These are phyloP conservation scores for Rehmannia glutinosa DNA, from an alignment of 257 asterid genomes.

Conservation along the genomic window DNA sequence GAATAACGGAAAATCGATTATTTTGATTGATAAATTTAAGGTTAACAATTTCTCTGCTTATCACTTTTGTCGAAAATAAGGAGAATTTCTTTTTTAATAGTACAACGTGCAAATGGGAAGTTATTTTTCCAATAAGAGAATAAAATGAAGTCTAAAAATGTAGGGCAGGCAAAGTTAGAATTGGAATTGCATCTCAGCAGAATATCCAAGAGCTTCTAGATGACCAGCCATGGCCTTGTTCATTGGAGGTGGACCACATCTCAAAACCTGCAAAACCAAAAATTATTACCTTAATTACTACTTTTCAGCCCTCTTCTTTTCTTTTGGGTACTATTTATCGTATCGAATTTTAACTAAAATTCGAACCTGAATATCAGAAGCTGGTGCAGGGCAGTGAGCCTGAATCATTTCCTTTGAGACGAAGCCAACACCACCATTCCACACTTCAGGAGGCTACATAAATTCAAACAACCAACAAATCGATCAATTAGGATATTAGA, in stretches of 20 bases:
- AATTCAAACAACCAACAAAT: constrained; percentile 4
- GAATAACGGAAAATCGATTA: constrained; percentile 6
- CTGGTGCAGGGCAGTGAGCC: neutral
- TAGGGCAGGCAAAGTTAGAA: constrained; percentile 33
- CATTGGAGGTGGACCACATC: constrained; percentile 99
- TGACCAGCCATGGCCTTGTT: constrained; percentile 99
- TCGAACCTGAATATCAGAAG: constrained; percentile 1
- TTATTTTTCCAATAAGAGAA: constrained; percentile 12
- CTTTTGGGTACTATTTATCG: neutral
- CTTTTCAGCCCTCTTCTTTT: neutral
- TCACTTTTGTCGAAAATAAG: neutral
- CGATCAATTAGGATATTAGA: neutral
- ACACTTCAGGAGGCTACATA: constrained; percentile 76
- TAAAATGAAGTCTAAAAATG: neutral
- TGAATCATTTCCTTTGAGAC: constrained; percentile 92
- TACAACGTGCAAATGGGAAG: neutral
- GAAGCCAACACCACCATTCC: constrained; percentile 88
- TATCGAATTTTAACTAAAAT: neutral
- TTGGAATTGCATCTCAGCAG: constrained; percentile 91
- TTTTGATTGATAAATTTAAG: neutral
- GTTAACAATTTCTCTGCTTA: constrained; percentile 5
- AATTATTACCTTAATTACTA: too few species aligned
- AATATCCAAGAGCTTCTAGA: constrained; percentile 76
- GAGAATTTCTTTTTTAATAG: neutral
- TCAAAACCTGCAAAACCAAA: constrained; percentile 56